These are phyloP conservation scores for Macrophomina pseudophaseolina DNA, from an alignment of 2,329 filamentous ascomycete genomes.

Conservation along the genomic window DNA sequence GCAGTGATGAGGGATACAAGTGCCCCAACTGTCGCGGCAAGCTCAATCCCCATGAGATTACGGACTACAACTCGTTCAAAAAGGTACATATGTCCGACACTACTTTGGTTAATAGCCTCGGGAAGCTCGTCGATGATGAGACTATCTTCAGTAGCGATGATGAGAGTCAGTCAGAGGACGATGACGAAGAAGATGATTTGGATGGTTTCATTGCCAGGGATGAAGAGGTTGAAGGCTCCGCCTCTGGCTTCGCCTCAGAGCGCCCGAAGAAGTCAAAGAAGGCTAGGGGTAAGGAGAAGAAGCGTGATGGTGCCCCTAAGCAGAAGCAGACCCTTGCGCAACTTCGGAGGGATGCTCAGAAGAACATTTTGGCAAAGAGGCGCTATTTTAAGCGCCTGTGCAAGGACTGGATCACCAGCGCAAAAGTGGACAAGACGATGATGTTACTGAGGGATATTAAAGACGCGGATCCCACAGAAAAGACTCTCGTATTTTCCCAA, in stretches of 20 bases:
- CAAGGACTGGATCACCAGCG: slow-evolving; percentile 73
- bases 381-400: slow-evolving; percentile 73
- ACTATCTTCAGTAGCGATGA: slow-evolving; percentile 33
- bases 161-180: slow-evolving; percentile 37
- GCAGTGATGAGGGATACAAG: slow-evolving; percentile 63
- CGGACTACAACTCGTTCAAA: slow-evolving; percentile 75
- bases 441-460: slow-evolving; percentile 64
- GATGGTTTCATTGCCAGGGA: slow-evolving; percentile 40
- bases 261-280: slow-evolving; percentile 29
- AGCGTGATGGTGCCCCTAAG: slow-evolving; percentile 38
- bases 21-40: slow-evolving; percentile 78
- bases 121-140: slow-evolving; percentile 32
- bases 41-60: slow-evolving; percentile 71
- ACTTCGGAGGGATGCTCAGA: slow-evolving; percentile 69
- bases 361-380: slow-evolving; percentile 67
- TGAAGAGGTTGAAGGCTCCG: slow-evolving; percentile 34
- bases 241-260: slow-evolving; percentile 23
- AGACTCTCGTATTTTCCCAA: slow-evolving; percentile 82
- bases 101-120: slow-evolving; percentile 56
- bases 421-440: slow-evolving; percentile 73
- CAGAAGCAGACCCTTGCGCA: slow-evolving; percentile 59
- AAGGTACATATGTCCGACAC: slow-evolving; percentile 59
- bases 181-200: slow-evolving; percentile 46
- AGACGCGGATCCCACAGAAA: slow-evolving; percentile 63
- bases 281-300: slow-evolving; percentile 30